These are phyloP conservation scores for Quercus ilex DNA, from an alignment of 306 rosid genomes.

Conservation along the genomic window DNA sequence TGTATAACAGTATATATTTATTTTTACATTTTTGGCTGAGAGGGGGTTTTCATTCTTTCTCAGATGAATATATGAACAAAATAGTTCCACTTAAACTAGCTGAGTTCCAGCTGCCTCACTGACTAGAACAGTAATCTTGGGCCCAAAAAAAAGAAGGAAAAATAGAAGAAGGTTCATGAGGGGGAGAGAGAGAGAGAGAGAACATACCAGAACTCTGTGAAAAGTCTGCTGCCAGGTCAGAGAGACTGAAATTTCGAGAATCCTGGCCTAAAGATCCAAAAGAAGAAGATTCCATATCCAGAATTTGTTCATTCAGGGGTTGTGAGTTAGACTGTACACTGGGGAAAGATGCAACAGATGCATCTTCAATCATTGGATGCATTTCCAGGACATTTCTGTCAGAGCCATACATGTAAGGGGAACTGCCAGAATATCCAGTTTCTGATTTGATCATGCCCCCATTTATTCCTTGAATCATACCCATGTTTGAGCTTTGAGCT, in stretches of 20 bases:
- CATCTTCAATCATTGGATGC: conserved; percentile 58
- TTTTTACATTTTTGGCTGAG: background rate
- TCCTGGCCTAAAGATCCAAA: conserved; percentile 72
- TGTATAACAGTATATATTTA: background rate
- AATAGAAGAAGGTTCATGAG: background rate
- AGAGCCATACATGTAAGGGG: conserved; percentile 56
- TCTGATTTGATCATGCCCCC: conserved; percentile 73
- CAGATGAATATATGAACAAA: background rate
- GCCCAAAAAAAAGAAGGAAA: background rate
- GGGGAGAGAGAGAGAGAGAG: conserved; percentile 26
- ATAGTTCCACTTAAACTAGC: background rate
- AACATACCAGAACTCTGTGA: conserved; percentile 77
- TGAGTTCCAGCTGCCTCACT: background rate
- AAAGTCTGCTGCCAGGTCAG: conserved; percentile 76
- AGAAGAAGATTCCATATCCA: conserved; percentile 56
- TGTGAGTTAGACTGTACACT: conserved; percentile 54
- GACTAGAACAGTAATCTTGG: background rate
- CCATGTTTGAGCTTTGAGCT: conserved; percentile 58
- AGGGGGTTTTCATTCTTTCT: background rate
- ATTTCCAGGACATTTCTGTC: conserved; percentile 58
- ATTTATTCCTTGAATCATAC: conserved; percentile 69
- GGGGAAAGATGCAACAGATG: conserved; percentile 54
- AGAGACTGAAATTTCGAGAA: conserved; percentile 76
- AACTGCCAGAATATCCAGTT: conserved; percentile 65
- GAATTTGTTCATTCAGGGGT: conserved; percentile 49